These are phyloP conservation scores for Trichoderma citrinoviride DNA, from an alignment of 2,329 filamentous ascomycete genomes.

Conservation along the genomic window DNA sequence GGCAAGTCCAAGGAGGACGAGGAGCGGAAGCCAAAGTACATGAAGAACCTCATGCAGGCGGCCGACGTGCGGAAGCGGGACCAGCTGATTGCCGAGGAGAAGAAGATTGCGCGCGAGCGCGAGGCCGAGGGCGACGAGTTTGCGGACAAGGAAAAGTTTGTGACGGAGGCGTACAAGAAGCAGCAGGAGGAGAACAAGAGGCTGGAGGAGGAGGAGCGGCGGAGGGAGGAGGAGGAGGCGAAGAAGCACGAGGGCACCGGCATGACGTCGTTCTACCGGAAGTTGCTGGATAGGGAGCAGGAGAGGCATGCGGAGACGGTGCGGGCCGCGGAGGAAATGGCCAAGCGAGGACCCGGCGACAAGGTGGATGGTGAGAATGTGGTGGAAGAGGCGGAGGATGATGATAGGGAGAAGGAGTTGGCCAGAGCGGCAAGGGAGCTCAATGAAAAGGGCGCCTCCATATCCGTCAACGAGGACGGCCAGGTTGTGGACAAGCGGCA, in stretches of 20 bases:
- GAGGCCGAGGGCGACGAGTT: constrained; percentile 79
- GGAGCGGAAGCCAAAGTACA: constrained; percentile 72
- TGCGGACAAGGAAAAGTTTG: constrained; percentile 80
- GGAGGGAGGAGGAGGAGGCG: constrained; percentile 61
- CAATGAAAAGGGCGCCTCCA: constrained; percentile 57
- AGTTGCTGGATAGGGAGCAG: constrained; percentile 69
- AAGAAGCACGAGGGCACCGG: constrained; percentile 63
- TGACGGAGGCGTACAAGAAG: constrained; percentile 77
- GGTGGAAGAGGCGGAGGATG: constrained; percentile 37
- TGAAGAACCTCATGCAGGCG: constrained; percentile 68
- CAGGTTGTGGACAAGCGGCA: constrained; percentile 83
- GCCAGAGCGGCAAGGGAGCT: constrained; percentile 66
- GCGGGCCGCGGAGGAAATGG: constrained; percentile 60
- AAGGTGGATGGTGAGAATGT: constrained; percentile 32
- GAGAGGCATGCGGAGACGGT: constrained; percentile 66
- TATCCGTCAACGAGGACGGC: constrained; percentile 77
- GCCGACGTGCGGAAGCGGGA: constrained; percentile 77
- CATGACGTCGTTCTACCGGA: constrained; percentile 76
- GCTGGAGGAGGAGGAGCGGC: constrained; percentile 69
- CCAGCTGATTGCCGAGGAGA: constrained; percentile 74
- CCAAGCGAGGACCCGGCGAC: constrained; percentile 38
- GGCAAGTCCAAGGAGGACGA: constrained; percentile 53
- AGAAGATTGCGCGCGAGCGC: constrained; percentile 72
- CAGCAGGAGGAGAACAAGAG: constrained; percentile 73
- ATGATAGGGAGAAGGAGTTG: constrained; percentile 56